Evolutionary conservation across 306 rosid species (phyloP).

Genomic region (Crotalaria pallida): DNA sequence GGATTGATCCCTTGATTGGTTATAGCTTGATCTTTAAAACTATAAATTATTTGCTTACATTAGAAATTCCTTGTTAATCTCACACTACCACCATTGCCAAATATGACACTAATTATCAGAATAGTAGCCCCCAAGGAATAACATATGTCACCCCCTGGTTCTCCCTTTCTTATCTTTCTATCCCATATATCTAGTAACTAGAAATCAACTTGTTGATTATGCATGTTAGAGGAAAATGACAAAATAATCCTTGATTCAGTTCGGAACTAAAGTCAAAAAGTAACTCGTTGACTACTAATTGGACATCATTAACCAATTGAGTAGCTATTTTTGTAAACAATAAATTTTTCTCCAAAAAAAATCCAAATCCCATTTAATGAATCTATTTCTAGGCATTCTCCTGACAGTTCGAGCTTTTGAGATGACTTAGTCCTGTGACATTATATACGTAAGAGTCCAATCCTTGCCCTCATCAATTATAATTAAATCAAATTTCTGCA

Average conservation of each 20-base stretch:
- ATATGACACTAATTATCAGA: background rate
- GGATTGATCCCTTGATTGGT: background rate
- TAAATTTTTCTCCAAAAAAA: too few species aligned
- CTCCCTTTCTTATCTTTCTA: background rate
- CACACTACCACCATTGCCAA: background rate
- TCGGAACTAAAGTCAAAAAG: background rate
- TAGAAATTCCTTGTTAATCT: background rate
- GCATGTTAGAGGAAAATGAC: background rate
- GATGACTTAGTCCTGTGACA: background rate
- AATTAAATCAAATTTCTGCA: background rate
- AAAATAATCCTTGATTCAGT: too few species aligned
- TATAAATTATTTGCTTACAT: background rate
- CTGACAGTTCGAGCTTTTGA: background rate
- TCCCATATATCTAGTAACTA: background rate
- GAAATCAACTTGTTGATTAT: background rate
- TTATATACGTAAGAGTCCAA: background rate
- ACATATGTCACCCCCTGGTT: background rate
- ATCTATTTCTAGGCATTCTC: background rate
- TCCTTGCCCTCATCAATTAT: background rate
- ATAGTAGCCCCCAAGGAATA: background rate
- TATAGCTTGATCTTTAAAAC: background rate
- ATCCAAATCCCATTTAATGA: too few species aligned
- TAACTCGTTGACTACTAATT: background rate
- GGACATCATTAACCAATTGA: background rate
- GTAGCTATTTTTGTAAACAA: background rate